Evolutionary conservation across 352 stramenopile genomes (phyloP).

Genomic region (Phytophthora litchii): DNA sequence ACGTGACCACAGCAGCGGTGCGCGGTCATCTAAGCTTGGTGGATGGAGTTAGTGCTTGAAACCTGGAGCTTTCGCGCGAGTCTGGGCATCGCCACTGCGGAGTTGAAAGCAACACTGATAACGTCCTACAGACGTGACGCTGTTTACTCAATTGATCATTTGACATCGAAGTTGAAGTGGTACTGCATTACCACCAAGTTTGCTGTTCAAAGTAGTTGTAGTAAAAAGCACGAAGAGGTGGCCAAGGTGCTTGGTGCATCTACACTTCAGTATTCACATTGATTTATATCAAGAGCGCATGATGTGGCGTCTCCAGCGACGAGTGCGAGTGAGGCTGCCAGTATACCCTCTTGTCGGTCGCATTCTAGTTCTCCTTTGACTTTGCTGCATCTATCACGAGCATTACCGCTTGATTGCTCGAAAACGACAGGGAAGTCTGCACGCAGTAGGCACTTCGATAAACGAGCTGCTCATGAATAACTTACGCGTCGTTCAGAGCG

Average conservation of each 20-base stretch:
- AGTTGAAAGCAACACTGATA: too few species aligned
- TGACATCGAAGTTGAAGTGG: slow-evolving; percentile 8
- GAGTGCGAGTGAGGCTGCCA: background rate
- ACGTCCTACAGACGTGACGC: slow-evolving; percentile 14
- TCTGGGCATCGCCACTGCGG: too few species aligned
- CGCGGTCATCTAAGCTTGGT: too few species aligned
- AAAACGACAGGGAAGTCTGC: slow-evolving; percentile 9
- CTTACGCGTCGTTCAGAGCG: slow-evolving; percentile 81
- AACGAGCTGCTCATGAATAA: slow-evolving; percentile 18
- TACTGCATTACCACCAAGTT: background rate
- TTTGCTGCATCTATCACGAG: slow-evolving; percentile 17
- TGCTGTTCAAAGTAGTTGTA: background rate
- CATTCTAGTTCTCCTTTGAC: slow-evolving; percentile 5
- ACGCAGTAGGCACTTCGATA: slow-evolving; percentile 4
- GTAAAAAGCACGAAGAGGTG: too few species aligned
- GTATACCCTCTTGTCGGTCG: slow-evolving; percentile 6
- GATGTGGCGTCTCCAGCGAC: background rate
- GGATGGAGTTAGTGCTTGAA: background rate
- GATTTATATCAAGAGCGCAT: slow-evolving; percentile 12
- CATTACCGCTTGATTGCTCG: slow-evolving; percentile 21
- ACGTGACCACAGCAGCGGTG: background rate
- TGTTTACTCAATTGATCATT: slow-evolving; percentile 3
- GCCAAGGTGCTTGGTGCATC: background rate
- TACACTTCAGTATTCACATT: slow-evolving; percentile 29
- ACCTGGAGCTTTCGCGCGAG: background rate